These are phyloP conservation scores for Euphorbia pulcherrima DNA, from an alignment of 345 rosid genomes.

Conservation along the genomic window DNA sequence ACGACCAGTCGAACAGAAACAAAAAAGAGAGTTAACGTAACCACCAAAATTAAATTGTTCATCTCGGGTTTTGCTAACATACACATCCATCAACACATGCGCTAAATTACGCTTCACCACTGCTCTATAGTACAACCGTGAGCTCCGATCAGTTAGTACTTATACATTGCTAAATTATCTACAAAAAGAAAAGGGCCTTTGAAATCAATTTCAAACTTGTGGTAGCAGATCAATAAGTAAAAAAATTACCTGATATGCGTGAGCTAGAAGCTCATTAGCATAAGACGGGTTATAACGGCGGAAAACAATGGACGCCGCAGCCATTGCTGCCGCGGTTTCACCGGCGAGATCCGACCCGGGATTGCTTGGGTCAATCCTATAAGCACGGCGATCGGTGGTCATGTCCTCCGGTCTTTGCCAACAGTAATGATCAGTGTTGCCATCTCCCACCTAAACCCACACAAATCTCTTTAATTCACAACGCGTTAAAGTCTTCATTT, in stretches of 20 bases:
- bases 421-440: constrained; percentile 77
- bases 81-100: background rate
- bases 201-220: too few species aligned
- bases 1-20: constrained; percentile 31
- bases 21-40: constrained; percentile 16
- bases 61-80: constrained; percentile 3
- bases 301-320: constrained; percentile 75
- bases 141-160: background rate
- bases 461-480: too few species aligned
- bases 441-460: constrained; percentile 61
- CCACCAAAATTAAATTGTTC: constrained; percentile 13
- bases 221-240: too few species aligned
- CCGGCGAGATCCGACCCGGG: constrained; percentile 84
- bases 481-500: too few species aligned
- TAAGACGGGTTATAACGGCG: constrained; percentile 74
- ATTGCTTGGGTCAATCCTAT: constrained; percentile 55
- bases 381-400: constrained; percentile 81
- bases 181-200: too few species aligned
- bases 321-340: constrained; percentile 83
- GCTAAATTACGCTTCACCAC: constrained; percentile 9
- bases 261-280: constrained; percentile 51
- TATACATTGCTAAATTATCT: too few species aligned
- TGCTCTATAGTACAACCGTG: too few species aligned
- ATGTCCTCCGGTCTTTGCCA: constrained; percentile 90
- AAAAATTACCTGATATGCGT: constrained; percentile 68